These are phyloP conservation scores for Pugionium dolabratum DNA, from an alignment of 345 rosid species.

Conservation along the genomic window DNA sequence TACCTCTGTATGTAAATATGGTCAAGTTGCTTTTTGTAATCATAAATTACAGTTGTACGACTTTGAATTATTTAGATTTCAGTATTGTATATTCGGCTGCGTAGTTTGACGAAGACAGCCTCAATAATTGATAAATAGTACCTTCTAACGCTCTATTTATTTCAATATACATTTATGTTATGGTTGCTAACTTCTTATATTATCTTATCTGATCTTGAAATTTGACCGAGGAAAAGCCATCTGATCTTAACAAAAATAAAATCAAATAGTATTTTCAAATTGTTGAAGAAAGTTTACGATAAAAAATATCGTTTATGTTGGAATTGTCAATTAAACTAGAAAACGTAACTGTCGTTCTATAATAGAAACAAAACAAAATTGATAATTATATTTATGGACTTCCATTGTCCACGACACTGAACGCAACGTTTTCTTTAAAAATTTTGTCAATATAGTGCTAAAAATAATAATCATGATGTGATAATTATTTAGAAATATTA, in stretches of 20 bases:
- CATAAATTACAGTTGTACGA: background rate
- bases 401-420: conserved; percentile 3
- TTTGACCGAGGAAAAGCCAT: conserved; percentile 20
- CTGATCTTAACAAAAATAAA: background rate
- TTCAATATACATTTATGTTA: background rate
- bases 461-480: background rate
- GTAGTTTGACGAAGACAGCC: conserved; percentile 23
- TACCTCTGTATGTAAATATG: background rate
- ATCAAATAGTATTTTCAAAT: background rate
- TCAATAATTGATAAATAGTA: background rate
- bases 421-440: background rate
- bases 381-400: conserved; percentile 1
- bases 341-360: conserved; percentile 8
- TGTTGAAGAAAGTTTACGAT: background rate
- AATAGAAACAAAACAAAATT: background rate
- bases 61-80: conserved; percentile 16
- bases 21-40: conserved; percentile 22
- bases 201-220: conserved; percentile 4
- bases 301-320: background rate
- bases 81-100: conserved; percentile 19
- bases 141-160: background rate
- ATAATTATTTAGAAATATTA: background rate
- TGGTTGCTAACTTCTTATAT: background rate
- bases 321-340: background rate
- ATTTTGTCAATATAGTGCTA: conserved; percentile 4